phyloP scores from a whole-genome alignment of 345 rosid genomes.

The Citrus maxima region DNA sequence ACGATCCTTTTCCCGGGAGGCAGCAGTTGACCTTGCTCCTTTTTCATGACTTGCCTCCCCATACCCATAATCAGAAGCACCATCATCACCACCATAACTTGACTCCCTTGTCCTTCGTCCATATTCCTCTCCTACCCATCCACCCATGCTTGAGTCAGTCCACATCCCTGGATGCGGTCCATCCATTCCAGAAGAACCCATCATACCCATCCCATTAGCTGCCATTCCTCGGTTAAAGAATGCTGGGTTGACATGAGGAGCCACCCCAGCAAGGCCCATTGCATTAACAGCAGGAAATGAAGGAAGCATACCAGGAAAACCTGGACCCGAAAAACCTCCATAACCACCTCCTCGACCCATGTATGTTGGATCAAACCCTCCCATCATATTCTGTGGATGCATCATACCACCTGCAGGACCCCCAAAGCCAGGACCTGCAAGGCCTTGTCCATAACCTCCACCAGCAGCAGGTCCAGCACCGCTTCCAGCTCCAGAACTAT shows the following conservation, averaged over 20 bases:
- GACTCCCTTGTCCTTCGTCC: constrained; percentile 54
- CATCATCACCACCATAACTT: constrained; percentile 81
- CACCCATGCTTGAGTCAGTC: constrained; percentile 71
- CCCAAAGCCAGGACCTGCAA: constrained; percentile 62
- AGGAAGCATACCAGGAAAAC: constrained; percentile 75
- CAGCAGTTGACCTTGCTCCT: constrained; percentile 50
- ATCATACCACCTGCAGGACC: constrained; percentile 66
- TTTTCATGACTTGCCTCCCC: constrained; percentile 77
- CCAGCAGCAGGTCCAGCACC: constrained; percentile 28
- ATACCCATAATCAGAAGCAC: constrained; percentile 79
- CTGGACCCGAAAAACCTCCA: constrained; percentile 72
- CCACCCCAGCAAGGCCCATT: constrained; percentile 81
- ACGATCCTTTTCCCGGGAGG: constrained; percentile 58
- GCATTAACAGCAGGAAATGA: constrained; percentile 69
- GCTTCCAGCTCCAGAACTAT: constrained; percentile 34
- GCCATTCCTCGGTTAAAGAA: constrained; percentile 74
- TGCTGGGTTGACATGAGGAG: constrained; percentile 92
- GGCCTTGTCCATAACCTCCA: constrained; percentile 72
- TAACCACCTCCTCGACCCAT: constrained; percentile 79
- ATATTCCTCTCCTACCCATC: constrained; percentile 60
- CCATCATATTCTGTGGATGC: constrained; percentile 82
- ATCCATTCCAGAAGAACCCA: constrained; percentile 70
- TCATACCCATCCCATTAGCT: constrained; percentile 56
- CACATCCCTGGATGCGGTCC: constrained; percentile 68
- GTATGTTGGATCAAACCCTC: constrained; percentile 74